Evolutionary conservation across 2,329 filamentous ascomycete species (phyloP), one percentile per base, ranked within the genome.

Genomic region (Albophoma yamanashiensis): DNA sequence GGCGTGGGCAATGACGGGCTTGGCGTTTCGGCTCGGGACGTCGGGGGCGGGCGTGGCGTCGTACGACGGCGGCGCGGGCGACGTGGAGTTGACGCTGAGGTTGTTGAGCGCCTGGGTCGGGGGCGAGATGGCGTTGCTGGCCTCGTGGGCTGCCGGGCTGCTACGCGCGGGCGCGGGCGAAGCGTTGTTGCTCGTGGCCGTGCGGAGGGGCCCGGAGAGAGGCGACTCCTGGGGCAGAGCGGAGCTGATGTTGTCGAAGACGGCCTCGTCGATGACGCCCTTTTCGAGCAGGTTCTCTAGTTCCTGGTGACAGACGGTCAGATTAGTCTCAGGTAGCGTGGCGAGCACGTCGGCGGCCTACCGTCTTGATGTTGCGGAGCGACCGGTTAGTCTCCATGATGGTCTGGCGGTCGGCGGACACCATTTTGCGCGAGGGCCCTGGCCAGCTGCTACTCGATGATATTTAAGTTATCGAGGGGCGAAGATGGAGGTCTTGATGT

Each of bases 251-350:
- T 81, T 82, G 69, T 90, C 87, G 71, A 92, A 91, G 70, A 88
- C 85, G 60, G 85, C 77, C 62, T 89, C 86, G 64, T 82, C 85
- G 72, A 97, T 90, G 69, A 92, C 81, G 65, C 87, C 87, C 69
- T 89, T 85, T 73, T 96, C 92, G 66, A 91, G 84, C 62, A 97
- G 89, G 67, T 87, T 89, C 75, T 96, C 92, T 62, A 97, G 89
- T 78, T 97, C 92, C 92, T 96, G 66, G 6, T n/a, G 15, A n/a
- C 14, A 43, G 34, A n/a, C 14, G 47, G 34, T n/a, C n/a, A 57
- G 42, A 12, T 57, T 25, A 17, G 22, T 43, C 25, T 25, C 22
- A 6, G 7, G 8, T 8, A 14, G 31, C 3, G 31, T 12, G 31
- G 31, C 20, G 3, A n/a, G 36, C 9, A 36, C 2, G 9, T 15